These are phyloP conservation scores for Beauveria scarabaeidicola DNA, from an alignment of 2,329 filamentous ascomycete species.

Conservation along the genomic window DNA sequence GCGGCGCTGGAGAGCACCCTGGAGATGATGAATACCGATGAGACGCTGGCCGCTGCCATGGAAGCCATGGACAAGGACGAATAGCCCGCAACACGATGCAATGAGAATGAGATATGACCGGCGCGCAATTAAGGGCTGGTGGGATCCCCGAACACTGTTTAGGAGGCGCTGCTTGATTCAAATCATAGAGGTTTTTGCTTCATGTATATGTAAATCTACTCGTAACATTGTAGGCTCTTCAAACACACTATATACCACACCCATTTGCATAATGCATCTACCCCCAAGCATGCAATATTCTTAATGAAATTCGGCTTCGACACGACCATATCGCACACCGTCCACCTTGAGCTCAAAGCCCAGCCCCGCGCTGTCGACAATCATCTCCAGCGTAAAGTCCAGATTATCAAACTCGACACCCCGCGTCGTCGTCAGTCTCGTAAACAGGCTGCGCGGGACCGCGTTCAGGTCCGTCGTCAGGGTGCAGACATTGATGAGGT, in stretches of 20 bases:
- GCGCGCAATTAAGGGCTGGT: not conserved
- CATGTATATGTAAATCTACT: not conserved
- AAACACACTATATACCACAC: not conserved
- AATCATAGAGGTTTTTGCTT: not conserved
- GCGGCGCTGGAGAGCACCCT: conserved; percentile 38
- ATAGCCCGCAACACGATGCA: not conserved
- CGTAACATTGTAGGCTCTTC: not conserved
- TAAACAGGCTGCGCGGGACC: conserved; percentile 66
- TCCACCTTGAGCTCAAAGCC: conserved; percentile 75
- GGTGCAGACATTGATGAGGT: conserved; percentile 66
- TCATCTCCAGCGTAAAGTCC: conserved; percentile 77
- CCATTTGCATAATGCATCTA: not conserved
- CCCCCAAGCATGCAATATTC: not conserved
- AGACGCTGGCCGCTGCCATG: conserved; percentile 17
- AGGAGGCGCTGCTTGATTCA: not conserved
- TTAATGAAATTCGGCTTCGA: conserved; percentile 69
- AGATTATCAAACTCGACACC: conserved; percentile 76
- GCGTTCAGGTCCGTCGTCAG: conserved; percentile 72
- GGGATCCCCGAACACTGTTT: not conserved
- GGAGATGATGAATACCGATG: conserved; percentile 27
- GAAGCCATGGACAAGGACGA: conserved; percentile 12
- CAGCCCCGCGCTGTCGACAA: conserved; percentile 67
- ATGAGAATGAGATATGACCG: not conserved
- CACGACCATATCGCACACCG: conserved; percentile 65
- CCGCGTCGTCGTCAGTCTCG: conserved; percentile 65